These are phyloP conservation scores for Danielia reshetovae DNA, from an alignment of 805 yeast species.

Conservation along the genomic window DNA sequence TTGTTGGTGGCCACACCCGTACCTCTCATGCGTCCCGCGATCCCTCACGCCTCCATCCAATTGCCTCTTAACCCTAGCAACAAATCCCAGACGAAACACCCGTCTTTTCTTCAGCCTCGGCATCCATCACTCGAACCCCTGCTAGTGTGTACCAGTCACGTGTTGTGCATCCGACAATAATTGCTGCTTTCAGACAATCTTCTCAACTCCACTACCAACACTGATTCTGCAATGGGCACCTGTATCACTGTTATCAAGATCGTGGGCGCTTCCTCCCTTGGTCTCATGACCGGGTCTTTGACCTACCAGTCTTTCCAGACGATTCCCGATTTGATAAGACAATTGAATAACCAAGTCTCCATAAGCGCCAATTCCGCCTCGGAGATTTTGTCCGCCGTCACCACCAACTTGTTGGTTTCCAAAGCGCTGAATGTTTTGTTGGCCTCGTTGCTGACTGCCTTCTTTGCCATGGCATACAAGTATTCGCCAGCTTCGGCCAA, in stretches of 20 bases:
- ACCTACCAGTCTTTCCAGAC: conserved; percentile 35
- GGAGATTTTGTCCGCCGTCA: conserved; percentile 17
- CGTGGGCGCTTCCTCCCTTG: conserved; percentile 63
- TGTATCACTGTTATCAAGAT: conserved; percentile 49
- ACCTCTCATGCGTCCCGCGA: no score
- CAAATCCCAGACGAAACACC: no score
- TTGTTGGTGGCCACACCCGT: no score
- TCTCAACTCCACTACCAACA: no score
- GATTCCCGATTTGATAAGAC: conserved; percentile 26
- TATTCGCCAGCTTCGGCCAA: conserved; percentile 52
- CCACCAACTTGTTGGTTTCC: conserved; percentile 16
- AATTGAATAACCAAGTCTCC: conserved; percentile 21
- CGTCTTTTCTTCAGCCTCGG: no score
- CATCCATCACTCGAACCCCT: no score
- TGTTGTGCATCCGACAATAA: no score
- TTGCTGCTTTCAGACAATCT: no score
- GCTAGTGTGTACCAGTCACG: no score
- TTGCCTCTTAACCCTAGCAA: no score
- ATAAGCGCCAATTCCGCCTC: conserved; percentile 7
- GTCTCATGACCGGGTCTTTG: conserved; percentile 55
- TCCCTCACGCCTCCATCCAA: no score
- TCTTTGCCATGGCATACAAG: conserved; percentile 53
- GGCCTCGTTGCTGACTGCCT: conserved; percentile 42
- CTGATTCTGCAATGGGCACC: conserved; percentile 21
- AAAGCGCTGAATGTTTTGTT: conserved; percentile 34